A percentile compares a stretch with the other conserved stretches of the same genome.
Evolutionary conservation across 306 rosid species (phyloP).

Genomic region (Clitoria ternatea): DNA sequence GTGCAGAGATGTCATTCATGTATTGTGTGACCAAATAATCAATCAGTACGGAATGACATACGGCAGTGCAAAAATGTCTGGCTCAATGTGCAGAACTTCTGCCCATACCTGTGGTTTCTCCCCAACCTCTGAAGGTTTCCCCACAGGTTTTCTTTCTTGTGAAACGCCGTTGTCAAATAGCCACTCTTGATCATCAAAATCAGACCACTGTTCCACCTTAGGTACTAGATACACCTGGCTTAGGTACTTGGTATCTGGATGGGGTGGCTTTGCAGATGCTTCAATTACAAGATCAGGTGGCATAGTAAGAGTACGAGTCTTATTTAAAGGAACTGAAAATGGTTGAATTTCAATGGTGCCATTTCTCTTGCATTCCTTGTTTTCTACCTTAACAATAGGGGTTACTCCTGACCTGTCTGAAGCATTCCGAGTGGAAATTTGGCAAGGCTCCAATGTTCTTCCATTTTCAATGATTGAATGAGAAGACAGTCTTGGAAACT

Average conservation of each 20-base stretch:
- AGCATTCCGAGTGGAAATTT: slow-evolving; percentile 37
- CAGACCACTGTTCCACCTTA: slow-evolving; percentile 50
- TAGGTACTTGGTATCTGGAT: slow-evolving; percentile 69
- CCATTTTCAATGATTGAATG: slow-evolving; percentile 62
- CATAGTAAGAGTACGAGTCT: slow-evolving; percentile 25
- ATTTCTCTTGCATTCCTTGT: slow-evolving; percentile 53
- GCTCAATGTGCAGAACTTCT: slow-evolving; percentile 67
- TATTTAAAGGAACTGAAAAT: slow-evolving; percentile 34
- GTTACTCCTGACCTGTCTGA: slow-evolving; percentile 43
- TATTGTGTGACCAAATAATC: slow-evolving; percentile 26
- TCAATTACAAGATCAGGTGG: slow-evolving; percentile 34
- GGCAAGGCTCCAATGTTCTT: slow-evolving; percentile 56
- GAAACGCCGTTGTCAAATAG: slow-evolving; percentile 45
- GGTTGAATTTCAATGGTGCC: slow-evolving; percentile 56
- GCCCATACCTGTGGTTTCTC: slow-evolving; percentile 71
- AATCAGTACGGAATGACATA: slow-evolving; percentile 85
- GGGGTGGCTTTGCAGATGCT: slow-evolving; percentile 50
- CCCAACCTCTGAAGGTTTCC: slow-evolving; percentile 36
- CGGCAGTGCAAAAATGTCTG: slow-evolving; percentile 70
- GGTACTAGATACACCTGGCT: slow-evolving; percentile 64
- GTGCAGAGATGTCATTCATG: slow-evolving; percentile 18
- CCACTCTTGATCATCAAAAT: slow-evolving; percentile 69
- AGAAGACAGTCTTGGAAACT: slow-evolving; percentile 51
- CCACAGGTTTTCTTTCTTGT: slow-evolving; percentile 36
- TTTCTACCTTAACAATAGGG: slow-evolving; percentile 39